A percentile compares a stretch with the other conserved stretches of the same genome.
phyloP scores from a whole-genome alignment of 73 alveolate species.

The Paramecium sonneborni region DNA sequence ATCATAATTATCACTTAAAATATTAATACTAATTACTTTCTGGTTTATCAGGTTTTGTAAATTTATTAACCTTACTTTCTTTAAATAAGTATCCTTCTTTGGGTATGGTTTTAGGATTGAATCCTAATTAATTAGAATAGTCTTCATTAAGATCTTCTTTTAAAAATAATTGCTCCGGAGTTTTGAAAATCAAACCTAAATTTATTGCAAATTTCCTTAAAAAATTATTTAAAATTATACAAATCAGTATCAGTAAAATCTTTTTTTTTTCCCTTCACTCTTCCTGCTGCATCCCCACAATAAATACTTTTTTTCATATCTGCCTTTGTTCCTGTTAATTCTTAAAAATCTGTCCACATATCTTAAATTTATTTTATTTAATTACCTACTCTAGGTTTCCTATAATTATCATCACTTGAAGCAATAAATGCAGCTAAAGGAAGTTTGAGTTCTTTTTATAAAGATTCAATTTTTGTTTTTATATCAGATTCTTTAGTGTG shows the following conservation, averaged over 20 bases:
- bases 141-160: conserved; percentile 72
- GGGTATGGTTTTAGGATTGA: conserved; percentile 60
- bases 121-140: conserved; percentile 69
- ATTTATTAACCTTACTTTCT: conserved; percentile 65
- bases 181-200: conserved; percentile 86
- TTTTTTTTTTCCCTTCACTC: conserved; percentile 88
- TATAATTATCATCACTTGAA: conserved; percentile 83
- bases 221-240: background rate
- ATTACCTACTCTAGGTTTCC: conserved; percentile 90
- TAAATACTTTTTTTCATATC: conserved; percentile 83
- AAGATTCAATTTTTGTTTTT: conserved; percentile 68
- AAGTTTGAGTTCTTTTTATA: conserved; percentile 76
- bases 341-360: conserved; percentile 89
- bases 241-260: conserved; percentile 96
- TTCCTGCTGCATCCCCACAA: conserved; percentile 99
- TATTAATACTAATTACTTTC: conserved; percentile 52
- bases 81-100: conserved; percentile 46
- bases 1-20: conserved; percentile 75
- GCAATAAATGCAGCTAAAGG: conserved; percentile 90
- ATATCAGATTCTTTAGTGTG: conserved; percentile 68
- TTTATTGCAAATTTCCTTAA: conserved; percentile 89
- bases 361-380: background rate
- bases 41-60: conserved; percentile 63
- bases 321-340: conserved; percentile 69
- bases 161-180: conserved; percentile 96